Base-by-base conservation (phyloP, 768 basidiomycete genomes). In the Boletus huronensis region DNA sequence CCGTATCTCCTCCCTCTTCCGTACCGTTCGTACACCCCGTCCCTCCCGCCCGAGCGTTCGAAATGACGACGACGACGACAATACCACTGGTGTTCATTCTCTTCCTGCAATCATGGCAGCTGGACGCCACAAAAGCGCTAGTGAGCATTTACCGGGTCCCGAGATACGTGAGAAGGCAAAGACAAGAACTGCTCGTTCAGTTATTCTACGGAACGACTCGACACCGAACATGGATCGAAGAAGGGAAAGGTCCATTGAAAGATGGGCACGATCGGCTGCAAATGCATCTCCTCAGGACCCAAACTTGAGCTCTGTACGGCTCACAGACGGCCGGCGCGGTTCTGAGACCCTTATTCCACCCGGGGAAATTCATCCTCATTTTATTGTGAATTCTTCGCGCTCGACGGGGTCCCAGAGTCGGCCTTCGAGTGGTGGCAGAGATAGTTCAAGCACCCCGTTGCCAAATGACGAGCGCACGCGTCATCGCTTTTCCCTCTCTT, bases 1-100 rank as follows among this genome's bases (percentile, higher is more conserved):
- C 50, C 60, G 80, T 48, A 72, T 87, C 29, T 79, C 81, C 3
- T 77, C 79, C 11, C 61, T 87, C 38, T 74, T 82, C 47, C 78
- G 77, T 25, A 74, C 70, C 40, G 72, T 76, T 45, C 75, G 78
- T 23, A 51, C 62, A 17, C 55, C 60, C 47, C 65, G 67, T 41
- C 11, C 59, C 34, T 19, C 59, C 31, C 60, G 58, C 41, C 52
- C 48, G 38, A 53, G 38, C 10, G 51, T 43, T 40, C 53, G 47
- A 41, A 58, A 59, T 19, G 25, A 36, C 3, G 55, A 65, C 32
- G 60, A 63, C 6, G 63, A 65, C 28, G 61, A 60, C 29, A 56
- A 67, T 32, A 26, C 53, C n/a, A 57, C 67, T n/a, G 73, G 66
- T 19, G 66, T 66, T 39, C 64, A 60, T 13, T 72, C 76, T 14